Conservation (phyloP, 805 yeast genomes). For the Wickerhamiella spandovensis region DNA sequence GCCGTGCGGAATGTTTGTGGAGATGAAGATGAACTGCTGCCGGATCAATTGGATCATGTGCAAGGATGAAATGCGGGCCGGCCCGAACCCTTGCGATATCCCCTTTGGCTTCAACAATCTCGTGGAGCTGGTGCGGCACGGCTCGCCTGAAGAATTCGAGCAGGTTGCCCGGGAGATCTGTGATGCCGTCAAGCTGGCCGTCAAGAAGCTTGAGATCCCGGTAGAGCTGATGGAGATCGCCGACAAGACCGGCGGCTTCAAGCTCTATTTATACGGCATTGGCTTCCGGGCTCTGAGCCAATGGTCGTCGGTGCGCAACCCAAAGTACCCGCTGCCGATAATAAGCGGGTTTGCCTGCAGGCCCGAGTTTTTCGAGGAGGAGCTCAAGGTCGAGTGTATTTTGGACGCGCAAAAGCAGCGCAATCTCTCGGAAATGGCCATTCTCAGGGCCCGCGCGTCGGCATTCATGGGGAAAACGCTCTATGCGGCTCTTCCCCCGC, state of each 20-base stretch:
- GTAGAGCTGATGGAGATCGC: slow-evolving; percentile 37
- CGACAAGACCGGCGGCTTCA: slow-evolving; percentile 42
- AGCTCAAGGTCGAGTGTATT: background rate
- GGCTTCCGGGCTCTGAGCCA: slow-evolving; percentile 56
- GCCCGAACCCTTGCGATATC: slow-evolving; percentile 45
- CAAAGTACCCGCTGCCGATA: slow-evolving; percentile 50
- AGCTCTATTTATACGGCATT: slow-evolving; percentile 59
- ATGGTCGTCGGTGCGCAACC: slow-evolving; percentile 20
- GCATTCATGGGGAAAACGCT: background rate
- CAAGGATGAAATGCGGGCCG: background rate
- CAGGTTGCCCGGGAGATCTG: slow-evolving; percentile 39
- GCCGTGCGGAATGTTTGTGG: slow-evolving; percentile 55
- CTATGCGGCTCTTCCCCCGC: slow-evolving; percentile 39
- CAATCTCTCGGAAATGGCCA: background rate
- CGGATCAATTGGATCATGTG: slow-evolving; percentile 56
- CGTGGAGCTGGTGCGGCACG: slow-evolving; percentile 34
- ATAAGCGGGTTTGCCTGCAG: slow-evolving; percentile 43
- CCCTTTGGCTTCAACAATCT: slow-evolving; percentile 68
- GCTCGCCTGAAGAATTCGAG: background rate
- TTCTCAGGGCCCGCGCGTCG: background rate
- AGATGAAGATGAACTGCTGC: slow-evolving; percentile 59
- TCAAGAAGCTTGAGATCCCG: slow-evolving; percentile 41
- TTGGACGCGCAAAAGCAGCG: background rate
- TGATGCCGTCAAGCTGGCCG: slow-evolving; percentile 36
- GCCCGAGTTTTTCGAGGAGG: background rate